A percentile compares a stretch with the other conserved stretches of the same genome.
phyloP scores from a whole-genome alignment of 2,329 filamentous ascomycete genomes.

The Diaporthe aspalathi region DNA sequence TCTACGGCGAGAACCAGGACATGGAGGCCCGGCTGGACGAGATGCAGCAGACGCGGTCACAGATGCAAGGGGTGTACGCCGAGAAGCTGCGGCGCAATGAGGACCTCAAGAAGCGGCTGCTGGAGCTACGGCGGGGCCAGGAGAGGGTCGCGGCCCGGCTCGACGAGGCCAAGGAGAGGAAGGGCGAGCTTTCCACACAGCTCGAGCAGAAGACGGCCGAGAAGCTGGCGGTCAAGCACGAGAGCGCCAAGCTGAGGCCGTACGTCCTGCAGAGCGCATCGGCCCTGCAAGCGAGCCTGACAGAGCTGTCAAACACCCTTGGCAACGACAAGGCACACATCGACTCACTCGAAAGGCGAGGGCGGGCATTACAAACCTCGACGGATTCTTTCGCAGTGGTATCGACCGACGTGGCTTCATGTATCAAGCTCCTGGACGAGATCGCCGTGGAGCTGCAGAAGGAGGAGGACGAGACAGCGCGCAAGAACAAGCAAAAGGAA shows the following conservation, averaged over 20 bases:
- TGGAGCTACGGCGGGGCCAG: constrained; percentile 85
- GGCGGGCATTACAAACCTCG: constrained; percentile 91
- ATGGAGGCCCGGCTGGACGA: constrained; percentile 84
- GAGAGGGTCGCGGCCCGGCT: constrained; percentile 85
- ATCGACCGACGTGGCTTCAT: constrained; percentile 84
- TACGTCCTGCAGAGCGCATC: constrained; percentile 92
- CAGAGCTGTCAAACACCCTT: constrained; percentile 84
- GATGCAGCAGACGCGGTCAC: constrained; percentile 81
- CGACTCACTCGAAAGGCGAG: constrained; percentile 85
- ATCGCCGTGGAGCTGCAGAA: constrained; percentile 85
- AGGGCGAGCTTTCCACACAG: constrained; percentile 77
- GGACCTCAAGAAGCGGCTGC: constrained; percentile 82
- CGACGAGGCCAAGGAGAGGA: constrained; percentile 84
- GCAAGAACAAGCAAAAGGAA: constrained; percentile 85
- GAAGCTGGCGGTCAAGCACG: constrained; percentile 79
- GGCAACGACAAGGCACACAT: constrained; percentile 84
- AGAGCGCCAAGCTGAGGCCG: constrained; percentile 88
- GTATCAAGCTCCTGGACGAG: constrained; percentile 90
- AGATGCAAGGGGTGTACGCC: constrained; percentile 82
- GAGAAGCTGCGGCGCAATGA: constrained; percentile 90
- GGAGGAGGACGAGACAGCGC: constrained; percentile 89
- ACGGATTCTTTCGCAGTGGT: constrained; percentile 90
- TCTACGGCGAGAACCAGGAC: constrained; percentile 88
- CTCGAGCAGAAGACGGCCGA: constrained; percentile 79
- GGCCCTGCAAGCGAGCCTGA: constrained; percentile 82